Evolutionary conservation across 164 flowering plant species (phyloP), one percentile per base, ranked within the genome.

Genomic region (Liriodendron chinense): DNA sequence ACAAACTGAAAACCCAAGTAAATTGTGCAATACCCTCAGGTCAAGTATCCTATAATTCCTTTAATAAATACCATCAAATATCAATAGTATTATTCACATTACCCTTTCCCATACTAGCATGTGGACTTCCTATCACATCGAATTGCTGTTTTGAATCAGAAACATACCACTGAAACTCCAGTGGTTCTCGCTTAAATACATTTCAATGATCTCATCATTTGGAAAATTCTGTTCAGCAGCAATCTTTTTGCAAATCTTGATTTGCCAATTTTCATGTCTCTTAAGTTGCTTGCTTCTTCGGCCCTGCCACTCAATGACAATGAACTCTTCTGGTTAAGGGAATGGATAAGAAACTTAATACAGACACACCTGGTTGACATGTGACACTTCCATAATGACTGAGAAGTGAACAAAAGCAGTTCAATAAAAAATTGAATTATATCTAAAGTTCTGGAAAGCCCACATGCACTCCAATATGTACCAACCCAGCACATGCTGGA

Each of bases 211-310:
- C 81, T 93, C 88, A 23, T 80, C 75, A 71, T 90, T 91, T 63
- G 97, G 98, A 65, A 91, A 94, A 77, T 90, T 88, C 76, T 81
- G 75, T 82, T 85, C 87, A 74, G 68, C 69, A 23, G 89, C 76
- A 78, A 96, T 96, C 83, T 86, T 91, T 76, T 75, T 74, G 83
- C 92, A 92, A 79, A 96, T 85, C 76, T 80, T 88, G 6, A 82
- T 64, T 74, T 76, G 81, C 99, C 98, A 96, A 73, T 72, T 82
- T 65, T 80, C 86, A 9, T 78, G 82, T 77, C 85, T 96, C 87
- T 83, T 87, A 71, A 76, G 80, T 71, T 86, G 88, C 74, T 88
- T 92, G 72, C 77, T 85, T 80, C 82, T 80, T 57, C 81, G 76
- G 69, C 74, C 83, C 97, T 91, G 87, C 72, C 74, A 80, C 71